Evolutionary conservation across 306 rosid species (phyloP), one percentile per base, ranked within the genome.

Genomic region (Mimosa pudica): DNA sequence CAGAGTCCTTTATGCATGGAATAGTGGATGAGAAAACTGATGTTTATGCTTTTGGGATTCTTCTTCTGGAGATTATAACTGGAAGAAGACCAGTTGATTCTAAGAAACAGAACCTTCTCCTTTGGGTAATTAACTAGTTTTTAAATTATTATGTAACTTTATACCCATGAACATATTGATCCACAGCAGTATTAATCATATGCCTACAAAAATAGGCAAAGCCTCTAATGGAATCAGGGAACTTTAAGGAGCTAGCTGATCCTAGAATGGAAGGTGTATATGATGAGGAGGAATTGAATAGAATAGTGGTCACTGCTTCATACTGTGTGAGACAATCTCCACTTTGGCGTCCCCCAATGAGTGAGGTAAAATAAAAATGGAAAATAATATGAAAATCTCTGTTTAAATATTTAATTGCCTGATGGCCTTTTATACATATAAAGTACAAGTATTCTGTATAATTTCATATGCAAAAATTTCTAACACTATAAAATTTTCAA

Each of bases 1-100:
- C 98, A 4, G 98, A 94, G 86, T 93, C 80, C 77, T 94, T 94
- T 62, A 91, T 94, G 98, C 97, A 95, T 36, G 98, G 98, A 67
- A 85, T 90, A 35, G 98, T 91, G 16, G 97, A 94, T 82, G 98
- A 94, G 88, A 94, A 94, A 85, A 91, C 91, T 9, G 98, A 94
- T 78, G 88, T 92, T 70, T 94, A 81, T 77, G 90, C 97, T 1
- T 92, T 89, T 77, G 98, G 97, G 14, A 87, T 92, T 84, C 94
- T 95, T 68, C 94, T 94, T 81, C 58, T 94, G 52, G 98, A 92
- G 90, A 92, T 94, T 74, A 89, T 91, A 58, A 87, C 97, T 16
- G 98, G 98, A 54, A 74, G 97, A 10, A 88, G 89, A 81, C 98
- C 98, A 4, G 94, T 94, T 44, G 98, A 94, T 83, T 91, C 98